phyloP scores from a whole-genome alignment of 257 asterid species.

The Galeopsis tetrahit region DNA sequence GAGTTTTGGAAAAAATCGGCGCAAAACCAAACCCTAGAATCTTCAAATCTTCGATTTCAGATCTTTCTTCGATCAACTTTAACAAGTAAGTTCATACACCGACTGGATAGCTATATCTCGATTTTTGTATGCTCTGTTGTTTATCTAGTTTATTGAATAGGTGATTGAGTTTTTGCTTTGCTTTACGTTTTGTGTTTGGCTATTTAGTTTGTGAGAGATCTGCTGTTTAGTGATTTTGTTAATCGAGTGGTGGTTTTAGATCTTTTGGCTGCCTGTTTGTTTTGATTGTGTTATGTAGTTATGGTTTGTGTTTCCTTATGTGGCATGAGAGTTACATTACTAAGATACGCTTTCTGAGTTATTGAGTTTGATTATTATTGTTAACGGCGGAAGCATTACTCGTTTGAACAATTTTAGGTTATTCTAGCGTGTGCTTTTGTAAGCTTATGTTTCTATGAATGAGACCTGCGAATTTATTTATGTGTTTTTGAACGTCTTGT shows the following conservation, averaged over 20 bases:
- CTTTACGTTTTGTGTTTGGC: not conserved
- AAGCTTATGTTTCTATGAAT: not conserved
- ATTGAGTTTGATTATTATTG: not conserved
- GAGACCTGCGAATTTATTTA: not conserved
- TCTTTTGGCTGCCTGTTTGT: too few species aligned
- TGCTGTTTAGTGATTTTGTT: not conserved
- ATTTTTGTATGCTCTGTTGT: not conserved
- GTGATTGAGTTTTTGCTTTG: not conserved
- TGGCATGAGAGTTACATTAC: not conserved
- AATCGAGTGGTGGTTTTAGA: not conserved
- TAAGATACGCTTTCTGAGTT: not conserved
- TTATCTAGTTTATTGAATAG: not conserved
- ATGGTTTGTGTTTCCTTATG: not conserved
- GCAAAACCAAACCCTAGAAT: not conserved
- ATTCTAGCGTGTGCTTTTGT: not conserved
- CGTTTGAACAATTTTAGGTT: not conserved
- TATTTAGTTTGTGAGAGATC: not conserved
- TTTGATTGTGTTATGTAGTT: not conserved
- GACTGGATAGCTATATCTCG: not conserved
- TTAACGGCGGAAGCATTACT: too few species aligned
- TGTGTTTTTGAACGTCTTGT: not conserved
- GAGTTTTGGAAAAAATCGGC: slow-evolving; percentile 40
- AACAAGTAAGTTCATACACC: slow-evolving; percentile 32
- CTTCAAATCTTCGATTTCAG: not conserved
- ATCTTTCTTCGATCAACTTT: slow-evolving; percentile 21